These are phyloP conservation scores for Eucalyptus melliodora DNA, from an alignment of 345 rosid species.

Conservation along the genomic window DNA sequence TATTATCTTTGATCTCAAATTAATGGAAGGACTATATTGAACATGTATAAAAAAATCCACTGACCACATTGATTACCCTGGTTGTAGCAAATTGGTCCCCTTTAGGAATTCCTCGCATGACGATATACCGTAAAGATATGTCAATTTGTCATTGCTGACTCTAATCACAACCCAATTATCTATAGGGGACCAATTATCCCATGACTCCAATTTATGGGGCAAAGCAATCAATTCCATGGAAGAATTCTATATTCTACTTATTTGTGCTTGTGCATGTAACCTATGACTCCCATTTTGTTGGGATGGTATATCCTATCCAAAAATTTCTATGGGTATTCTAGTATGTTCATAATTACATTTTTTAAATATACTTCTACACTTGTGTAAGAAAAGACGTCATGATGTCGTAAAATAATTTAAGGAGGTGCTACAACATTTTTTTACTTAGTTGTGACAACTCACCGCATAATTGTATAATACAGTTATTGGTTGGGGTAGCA, in stretches of 20 bases:
- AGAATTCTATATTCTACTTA: not conserved
- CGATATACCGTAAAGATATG: not conserved
- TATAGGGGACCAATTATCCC: not conserved
- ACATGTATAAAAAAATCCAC: no score
- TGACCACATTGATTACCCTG: no score
- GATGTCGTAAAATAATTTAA: not conserved
- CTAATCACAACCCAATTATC: no score
- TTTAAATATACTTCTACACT: not conserved
- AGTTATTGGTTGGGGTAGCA: rapidly evolving
- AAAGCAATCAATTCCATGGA: not conserved
- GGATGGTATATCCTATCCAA: not conserved
- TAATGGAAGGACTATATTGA: rapidly evolving
- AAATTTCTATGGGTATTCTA: not conserved
- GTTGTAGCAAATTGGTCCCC: not conserved
- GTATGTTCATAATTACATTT: not conserved
- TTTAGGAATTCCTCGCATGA: not conserved
- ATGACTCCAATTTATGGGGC: not conserved
- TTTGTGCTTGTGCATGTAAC: not conserved
- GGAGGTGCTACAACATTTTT: not conserved
- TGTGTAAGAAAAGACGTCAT: not conserved
- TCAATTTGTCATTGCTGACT: not conserved
- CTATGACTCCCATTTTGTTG: not conserved
- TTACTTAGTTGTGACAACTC: not conserved
- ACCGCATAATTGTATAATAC: not conserved
- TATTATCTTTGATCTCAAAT: rapidly evolving